Evolutionary conservation across 2,329 filamentous ascomycete species (phyloP), one percentile per base, ranked within the genome.

Genomic region (Cladosporium velox): DNA sequence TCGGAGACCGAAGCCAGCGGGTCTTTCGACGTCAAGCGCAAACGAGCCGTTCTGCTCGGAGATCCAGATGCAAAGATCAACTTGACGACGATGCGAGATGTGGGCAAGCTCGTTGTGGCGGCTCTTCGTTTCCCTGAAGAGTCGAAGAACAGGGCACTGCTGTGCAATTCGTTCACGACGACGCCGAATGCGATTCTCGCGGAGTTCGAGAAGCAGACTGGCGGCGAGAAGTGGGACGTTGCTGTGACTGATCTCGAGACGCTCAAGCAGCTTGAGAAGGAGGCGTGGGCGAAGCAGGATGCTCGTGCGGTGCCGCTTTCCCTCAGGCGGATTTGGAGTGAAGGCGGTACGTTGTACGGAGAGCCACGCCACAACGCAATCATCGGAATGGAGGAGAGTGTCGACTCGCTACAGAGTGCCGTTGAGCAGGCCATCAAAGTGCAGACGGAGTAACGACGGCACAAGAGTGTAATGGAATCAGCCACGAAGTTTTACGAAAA

Each of bases 1-100:
- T 77, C 75, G 0, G 71, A 78, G 38, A 74, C 76, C 3, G 74
- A 77, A 60, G 73, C 78, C 38, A 76, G 80, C 0, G 89, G 90
- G 2, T 84, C 84, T 0, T 92, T 87, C 71, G 84, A 91, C 72
- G 79, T 85, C 1, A 77, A 80, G 67, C 79, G 73, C 2, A 88
- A 84, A 72, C 85, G 80, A 65, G 90, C 90, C 0, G 80, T 85
- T 2, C 73, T 93, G 15, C 73, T 91, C 24, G 89, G 85, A 2
- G 85, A 85, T 68, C 89, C 88, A 0, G 79, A 87, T 44, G 87
- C 83, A 24, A 83, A 80, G 67, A 82, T 92, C 67, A 88, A 87
- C 41, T 85, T 93, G 71, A 91, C 88, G 2, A 90, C 87, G 2
- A 91, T 91, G 86, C 79, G 81, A 26, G 91, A 93, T 71, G 89